Percentiles rank a stretch among this genome's conserved stretches.
phyloP scores from a whole-genome alignment of 257 asterid genomes.

The Fraxinus americana region DNA sequence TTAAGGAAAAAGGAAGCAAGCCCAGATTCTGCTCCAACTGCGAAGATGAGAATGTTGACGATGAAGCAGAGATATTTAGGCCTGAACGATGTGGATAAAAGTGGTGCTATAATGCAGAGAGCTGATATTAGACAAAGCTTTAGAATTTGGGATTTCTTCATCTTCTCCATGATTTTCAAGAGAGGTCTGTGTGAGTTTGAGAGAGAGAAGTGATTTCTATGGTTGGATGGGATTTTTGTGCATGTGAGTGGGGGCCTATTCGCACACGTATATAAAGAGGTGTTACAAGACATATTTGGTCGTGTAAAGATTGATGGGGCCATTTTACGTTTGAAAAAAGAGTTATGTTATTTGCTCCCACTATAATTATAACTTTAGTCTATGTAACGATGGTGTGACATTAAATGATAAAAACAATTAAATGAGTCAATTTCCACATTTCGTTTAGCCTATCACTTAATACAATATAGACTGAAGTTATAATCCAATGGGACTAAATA shows the following conservation, averaged over 20 bases:
- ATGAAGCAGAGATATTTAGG: conserved; percentile 53
- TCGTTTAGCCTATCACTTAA: no score
- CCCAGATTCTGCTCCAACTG: conserved; percentile 66
- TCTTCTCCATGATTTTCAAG: conserved; percentile 26
- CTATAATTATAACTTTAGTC: no score
- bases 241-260: background rate
- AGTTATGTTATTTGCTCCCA: no score
- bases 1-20: conserved; percentile 50
- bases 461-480: no score
- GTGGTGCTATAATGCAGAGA: conserved; percentile 47
- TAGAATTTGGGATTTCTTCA: conserved; percentile 37
- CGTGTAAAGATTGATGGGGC: background rate
- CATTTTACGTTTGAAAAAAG: background rate
- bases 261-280: background rate
- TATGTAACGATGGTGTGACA: no score
- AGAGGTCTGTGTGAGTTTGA: background rate
- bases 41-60: conserved; percentile 52
- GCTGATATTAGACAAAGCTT: conserved; percentile 37
- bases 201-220: background rate
- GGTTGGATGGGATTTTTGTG: background rate
- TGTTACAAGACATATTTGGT: no score
- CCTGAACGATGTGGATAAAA: conserved; percentile 51
- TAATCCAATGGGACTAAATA: no score
- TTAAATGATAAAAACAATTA: no score
- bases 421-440: no score